phyloP scores from a whole-genome alignment of 495 filamentous ascomycete genomes.

The Aspergillus coremiiformis region DNA sequence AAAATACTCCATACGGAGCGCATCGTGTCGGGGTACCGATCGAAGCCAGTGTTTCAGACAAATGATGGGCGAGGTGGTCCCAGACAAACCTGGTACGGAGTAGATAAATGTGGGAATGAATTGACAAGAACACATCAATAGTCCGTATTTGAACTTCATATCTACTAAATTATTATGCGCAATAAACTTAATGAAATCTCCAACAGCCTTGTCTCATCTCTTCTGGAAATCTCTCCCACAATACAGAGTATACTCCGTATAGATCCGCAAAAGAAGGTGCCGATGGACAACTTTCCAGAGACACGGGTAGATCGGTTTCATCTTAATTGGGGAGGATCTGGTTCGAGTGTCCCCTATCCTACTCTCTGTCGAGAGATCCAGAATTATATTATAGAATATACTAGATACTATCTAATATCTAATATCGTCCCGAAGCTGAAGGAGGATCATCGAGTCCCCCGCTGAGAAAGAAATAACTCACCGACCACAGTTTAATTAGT shows the following conservation, averaged over 20 bases:
- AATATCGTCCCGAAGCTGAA: slow-evolving; percentile 7
- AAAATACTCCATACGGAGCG: not conserved
- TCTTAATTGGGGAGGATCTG: not conserved
- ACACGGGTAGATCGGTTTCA: not conserved
- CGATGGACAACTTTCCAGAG: not conserved
- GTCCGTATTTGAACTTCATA: too few species aligned
- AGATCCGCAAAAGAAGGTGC: too few species aligned
- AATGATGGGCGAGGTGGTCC: not conserved
- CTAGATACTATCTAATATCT: too few species aligned
- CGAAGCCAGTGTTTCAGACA: slow-evolving; percentile 11
- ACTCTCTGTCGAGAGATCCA: not conserved
- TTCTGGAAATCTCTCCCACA: not conserved
- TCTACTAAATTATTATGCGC: too few species aligned
- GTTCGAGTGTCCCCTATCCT: not conserved
- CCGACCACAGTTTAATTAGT: slow-evolving; percentile 2
- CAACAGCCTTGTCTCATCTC: too few species aligned
- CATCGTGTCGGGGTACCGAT: not conserved
- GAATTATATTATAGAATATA: too few species aligned
- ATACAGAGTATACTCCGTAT: too few species aligned
- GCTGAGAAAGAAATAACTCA: slow-evolving; percentile 1
- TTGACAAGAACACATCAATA: too few species aligned
- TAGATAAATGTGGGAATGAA: too few species aligned
- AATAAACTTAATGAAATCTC: too few species aligned
- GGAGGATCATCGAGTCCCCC: too few species aligned
- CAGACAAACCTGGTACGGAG: too few species aligned